Percentiles rank a stretch among this genome's conserved stretches.
These are phyloP conservation scores for Fusarium algeriense DNA, from an alignment of 2,329 filamentous ascomycete species.

Conservation along the genomic window DNA sequence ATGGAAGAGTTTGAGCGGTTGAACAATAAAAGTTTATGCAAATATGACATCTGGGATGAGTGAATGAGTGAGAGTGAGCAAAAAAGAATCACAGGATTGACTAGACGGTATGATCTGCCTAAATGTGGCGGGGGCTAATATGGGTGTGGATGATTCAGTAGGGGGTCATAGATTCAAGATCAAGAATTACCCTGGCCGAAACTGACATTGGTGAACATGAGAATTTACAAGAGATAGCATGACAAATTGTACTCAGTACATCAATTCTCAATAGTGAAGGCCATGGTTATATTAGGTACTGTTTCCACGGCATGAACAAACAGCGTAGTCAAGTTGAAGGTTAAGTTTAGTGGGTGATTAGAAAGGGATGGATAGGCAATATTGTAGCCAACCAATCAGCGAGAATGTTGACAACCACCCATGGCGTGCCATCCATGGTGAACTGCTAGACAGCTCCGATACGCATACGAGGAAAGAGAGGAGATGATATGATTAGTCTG, in stretches of 20 bases:
- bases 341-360: slow-evolving; percentile 1
- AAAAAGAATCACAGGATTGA: background rate
- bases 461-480: background rate
- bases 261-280: background rate
- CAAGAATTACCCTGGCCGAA: too few relatives aligned
- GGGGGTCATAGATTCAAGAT: slow-evolving; percentile 1
- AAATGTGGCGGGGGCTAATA: slow-evolving; percentile 16
- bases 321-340: background rate
- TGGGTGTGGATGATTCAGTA: slow-evolving; percentile 11
- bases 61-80: background rate
- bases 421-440: slow-evolving; percentile 4
- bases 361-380: background rate
- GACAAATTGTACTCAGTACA: background rate
- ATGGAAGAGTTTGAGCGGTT: slow-evolving; percentile 25
- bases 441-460: background rate
- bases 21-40: background rate
- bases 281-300: background rate
- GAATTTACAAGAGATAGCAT: background rate
- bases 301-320: background rate
- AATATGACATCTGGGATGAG: background rate
- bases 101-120: background rate
- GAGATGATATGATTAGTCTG: background rate
- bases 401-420: slow-evolving; percentile 25
- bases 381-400: slow-evolving; percentile 43
- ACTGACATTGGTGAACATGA: background rate